These are phyloP conservation scores for Fusarium sp. DNA, from an alignment of 2,329 filamentous ascomycete species.

Conservation along the genomic window DNA sequence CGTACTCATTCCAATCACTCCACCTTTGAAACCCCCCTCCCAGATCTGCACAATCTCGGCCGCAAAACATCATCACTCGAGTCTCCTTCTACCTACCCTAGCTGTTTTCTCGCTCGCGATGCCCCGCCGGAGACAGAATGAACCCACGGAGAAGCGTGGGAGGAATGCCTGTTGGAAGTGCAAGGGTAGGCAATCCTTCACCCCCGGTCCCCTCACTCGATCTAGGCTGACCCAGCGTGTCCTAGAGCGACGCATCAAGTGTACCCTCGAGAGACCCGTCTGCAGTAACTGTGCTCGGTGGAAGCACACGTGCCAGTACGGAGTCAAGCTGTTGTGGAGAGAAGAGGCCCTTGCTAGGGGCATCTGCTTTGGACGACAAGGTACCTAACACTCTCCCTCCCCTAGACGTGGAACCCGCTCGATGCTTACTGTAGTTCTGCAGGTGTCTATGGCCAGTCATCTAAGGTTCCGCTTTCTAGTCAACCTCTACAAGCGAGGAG, in stretches of 20 bases:
- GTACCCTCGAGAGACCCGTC: conserved; percentile 10
- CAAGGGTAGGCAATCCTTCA: conserved; percentile 6
- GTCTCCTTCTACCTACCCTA: neutral
- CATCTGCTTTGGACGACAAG: conserved; percentile 18
- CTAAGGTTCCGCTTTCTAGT: conserved; percentile 3
- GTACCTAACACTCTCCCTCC: neutral
- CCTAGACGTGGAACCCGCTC: neutral
- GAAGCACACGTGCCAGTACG: conserved; percentile 12
- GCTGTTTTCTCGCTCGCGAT: neutral
- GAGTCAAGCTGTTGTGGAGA: conserved; percentile 18
- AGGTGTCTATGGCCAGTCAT: conserved; percentile 14
- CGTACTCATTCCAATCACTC: conserved; percentile 2
- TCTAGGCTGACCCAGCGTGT: neutral
- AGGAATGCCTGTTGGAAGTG: conserved; percentile 22
- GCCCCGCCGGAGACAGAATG: conserved; percentile 3
- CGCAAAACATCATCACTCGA: neutral
- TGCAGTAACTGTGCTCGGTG: conserved; percentile 11
- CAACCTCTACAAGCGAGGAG: neutral
- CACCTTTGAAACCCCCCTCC: neutral
- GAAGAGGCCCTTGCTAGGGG: conserved; percentile 19
- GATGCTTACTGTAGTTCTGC: neutral
- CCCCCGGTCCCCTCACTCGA: neutral
- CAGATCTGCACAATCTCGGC: neutral
- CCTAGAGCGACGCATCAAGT: conserved; percentile 13
- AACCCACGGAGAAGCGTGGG: conserved; percentile 16